A percentile compares a stretch with the other conserved stretches of the same genome.
Evolutionary conservation across 1,139 yeast genomes (phyloP).

Genomic region (Groenewaldozyma auringiensis): DNA sequence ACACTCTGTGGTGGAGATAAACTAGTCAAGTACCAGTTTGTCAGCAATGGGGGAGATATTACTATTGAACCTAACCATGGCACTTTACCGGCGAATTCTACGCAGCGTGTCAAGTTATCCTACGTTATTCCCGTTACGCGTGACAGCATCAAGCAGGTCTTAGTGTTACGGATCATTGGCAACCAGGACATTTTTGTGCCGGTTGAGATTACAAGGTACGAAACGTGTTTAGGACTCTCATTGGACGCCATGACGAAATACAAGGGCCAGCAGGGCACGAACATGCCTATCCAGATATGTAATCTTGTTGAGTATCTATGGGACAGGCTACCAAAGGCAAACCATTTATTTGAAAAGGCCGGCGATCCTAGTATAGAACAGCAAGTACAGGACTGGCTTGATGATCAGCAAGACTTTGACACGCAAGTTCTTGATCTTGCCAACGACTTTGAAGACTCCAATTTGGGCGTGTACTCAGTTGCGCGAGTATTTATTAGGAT

Average conservation of each 20-base stretch:
- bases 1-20: constrained; percentile 9
- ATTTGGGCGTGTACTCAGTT: constrained; percentile 28
- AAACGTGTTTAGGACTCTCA: constrained; percentile 30
- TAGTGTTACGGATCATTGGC: background rate
- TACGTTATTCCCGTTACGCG: background rate
- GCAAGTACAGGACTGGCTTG: constrained; percentile 33
- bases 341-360: constrained; percentile 14
- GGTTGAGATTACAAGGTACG: constrained; percentile 23
- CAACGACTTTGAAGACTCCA: constrained; percentile 16
- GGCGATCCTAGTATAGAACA: constrained; percentile 26
- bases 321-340: constrained; percentile 16
- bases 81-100: constrained; percentile 23
- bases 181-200: constrained; percentile 30
- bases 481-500: constrained; percentile 29
- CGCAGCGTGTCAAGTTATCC: constrained; percentile 15
- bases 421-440: constrained; percentile 26
- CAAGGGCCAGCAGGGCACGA: constrained; percentile 12
- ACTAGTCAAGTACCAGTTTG: constrained; percentile 16
- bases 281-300: constrained; percentile 31
- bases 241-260: constrained; percentile 24
- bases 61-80: constrained; percentile 19
- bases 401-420: constrained; percentile 30
- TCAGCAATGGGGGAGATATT: constrained; percentile 9
- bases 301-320: constrained; percentile 33
- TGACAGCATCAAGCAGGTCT: background rate